phyloP scores from a whole-genome alignment of 177 flowering plant genomes.

The Telopea speciosissima region DNA sequence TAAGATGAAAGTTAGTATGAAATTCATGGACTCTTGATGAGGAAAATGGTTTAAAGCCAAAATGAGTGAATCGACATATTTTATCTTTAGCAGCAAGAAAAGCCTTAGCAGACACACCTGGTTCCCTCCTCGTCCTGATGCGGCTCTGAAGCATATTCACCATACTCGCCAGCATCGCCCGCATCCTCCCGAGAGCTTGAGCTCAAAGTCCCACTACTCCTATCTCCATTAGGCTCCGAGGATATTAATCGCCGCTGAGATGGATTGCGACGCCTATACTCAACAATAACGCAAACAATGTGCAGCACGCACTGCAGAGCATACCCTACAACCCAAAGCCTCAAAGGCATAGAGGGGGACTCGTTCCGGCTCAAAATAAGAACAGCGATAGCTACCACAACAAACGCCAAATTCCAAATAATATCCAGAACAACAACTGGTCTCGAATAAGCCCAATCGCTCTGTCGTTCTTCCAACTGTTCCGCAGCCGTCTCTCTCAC shows the following conservation, averaged over 20 bases:
- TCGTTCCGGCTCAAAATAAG: slow-evolving; percentile 49
- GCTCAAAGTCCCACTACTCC: slow-evolving; percentile 20
- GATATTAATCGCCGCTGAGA: neutral
- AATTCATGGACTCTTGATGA: neutral
- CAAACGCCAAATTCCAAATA: slow-evolving; percentile 73
- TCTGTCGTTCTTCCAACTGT: slow-evolving; percentile 78
- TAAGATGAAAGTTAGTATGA: neutral
- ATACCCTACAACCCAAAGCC: slow-evolving; percentile 78
- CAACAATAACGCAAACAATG: slow-evolving; percentile 45
- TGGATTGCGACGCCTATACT: slow-evolving; percentile 38
- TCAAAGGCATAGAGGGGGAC: slow-evolving; percentile 50
- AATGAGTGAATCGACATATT: neutral
- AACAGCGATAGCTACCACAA: slow-evolving; percentile 36
- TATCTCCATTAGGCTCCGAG: slow-evolving; percentile 8
- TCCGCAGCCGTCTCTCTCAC: slow-evolving; percentile 81
- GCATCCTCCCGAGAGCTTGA: slow-evolving; percentile 22
- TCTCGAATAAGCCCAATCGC: slow-evolving; percentile 79
- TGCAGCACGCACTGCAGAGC: slow-evolving; percentile 58
- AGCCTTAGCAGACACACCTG: slow-evolving; percentile 23
- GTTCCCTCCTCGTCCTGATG: slow-evolving; percentile 26
- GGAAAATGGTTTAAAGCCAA: neutral
- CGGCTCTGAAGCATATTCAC: slow-evolving; percentile 21
- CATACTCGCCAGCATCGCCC: slow-evolving; percentile 24
- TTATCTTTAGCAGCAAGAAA: neutral
- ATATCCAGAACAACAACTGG: slow-evolving; percentile 71